These are phyloP conservation scores for Malus asiatica DNA, from an alignment of 306 rosid genomes.

Conservation along the genomic window DNA sequence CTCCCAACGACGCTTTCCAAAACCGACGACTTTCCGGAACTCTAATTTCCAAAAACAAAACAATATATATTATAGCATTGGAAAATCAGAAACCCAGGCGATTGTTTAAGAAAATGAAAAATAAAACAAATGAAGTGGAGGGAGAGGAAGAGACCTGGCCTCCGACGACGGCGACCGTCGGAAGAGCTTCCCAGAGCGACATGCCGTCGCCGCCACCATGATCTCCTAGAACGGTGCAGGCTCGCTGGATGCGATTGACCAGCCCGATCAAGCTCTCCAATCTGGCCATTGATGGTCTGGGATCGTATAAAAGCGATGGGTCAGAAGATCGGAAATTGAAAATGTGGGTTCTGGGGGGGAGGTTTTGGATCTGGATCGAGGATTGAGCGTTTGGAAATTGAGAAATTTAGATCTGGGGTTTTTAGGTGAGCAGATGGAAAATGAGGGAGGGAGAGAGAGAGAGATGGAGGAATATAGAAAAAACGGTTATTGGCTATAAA, in stretches of 20 bases:
- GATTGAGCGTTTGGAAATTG: background rate
- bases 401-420: background rate
- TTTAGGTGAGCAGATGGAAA: constrained; percentile 36
- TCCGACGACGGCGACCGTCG: constrained; percentile 96
- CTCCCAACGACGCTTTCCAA: constrained; percentile 97
- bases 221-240: constrained; percentile 93
- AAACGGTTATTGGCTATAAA: constrained; percentile 17
- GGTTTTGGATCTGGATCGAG: background rate
- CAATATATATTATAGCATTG: background rate
- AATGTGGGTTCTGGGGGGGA: background rate
- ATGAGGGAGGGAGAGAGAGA: background rate
- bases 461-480: constrained; percentile 12
- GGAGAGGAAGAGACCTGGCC: constrained; percentile 71
- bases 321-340: background rate
- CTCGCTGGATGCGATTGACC: constrained; percentile 87
- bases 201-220: constrained; percentile 98
- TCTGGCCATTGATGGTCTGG: constrained; percentile 64
- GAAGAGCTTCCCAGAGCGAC: constrained; percentile 99
- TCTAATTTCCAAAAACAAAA: constrained; percentile 29
- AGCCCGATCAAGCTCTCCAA: constrained; percentile 99
- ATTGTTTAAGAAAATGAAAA: background rate
- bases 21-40: constrained; percentile 96
- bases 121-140: background rate
- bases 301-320: constrained; percentile 12
- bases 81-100: background rate